phyloP scores from a whole-genome alignment of 768 basidiomycete genomes.

The Mycena maculata region DNA sequence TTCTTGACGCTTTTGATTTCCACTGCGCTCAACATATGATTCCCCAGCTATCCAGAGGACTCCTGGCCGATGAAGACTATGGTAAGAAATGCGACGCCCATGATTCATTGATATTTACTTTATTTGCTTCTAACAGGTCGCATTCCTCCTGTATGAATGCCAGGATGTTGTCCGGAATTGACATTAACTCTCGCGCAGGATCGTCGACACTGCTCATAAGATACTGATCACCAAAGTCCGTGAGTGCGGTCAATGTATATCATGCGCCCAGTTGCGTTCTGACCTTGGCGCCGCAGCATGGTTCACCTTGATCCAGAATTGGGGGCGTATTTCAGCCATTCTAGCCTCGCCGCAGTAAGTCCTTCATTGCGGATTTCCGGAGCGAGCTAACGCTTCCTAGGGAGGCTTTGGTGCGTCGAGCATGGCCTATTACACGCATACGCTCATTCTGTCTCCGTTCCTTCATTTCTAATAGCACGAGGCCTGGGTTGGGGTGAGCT shows the following conservation, averaged over 20 bases:
- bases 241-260: slow-evolving; percentile 12
- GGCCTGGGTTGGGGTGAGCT: slow-evolving; percentile 23
- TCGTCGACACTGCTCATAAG: slow-evolving; percentile 30
- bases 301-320: slow-evolving; percentile 29
- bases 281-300: slow-evolving; percentile 28
- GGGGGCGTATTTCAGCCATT: slow-evolving; percentile 33
- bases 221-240: slow-evolving; percentile 32
- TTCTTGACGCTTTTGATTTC: not conserved
- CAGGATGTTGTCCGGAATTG: not conserved
- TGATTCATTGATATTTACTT: not conserved
- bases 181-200: not conserved
- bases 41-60: slow-evolving; percentile 27
- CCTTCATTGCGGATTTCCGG: not conserved
- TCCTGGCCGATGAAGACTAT: slow-evolving; percentile 18
- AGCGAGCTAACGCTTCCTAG: slow-evolving; percentile 5
- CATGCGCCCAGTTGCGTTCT: slow-evolving; percentile 17
- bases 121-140: slow-evolving; percentile 3
- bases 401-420: slow-evolving; percentile 21
- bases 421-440: not conserved
- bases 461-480: slow-evolving; percentile 1
- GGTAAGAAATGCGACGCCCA: not conserved
- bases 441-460: not conserved
- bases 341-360: slow-evolving; percentile 29
- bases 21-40: not conserved
- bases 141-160: slow-evolving; percentile 16